Evolutionary conservation across 148 eudicot species (phyloP), one percentile per base, ranked within the genome.

Genomic region (Rhododendron henanense): DNA sequence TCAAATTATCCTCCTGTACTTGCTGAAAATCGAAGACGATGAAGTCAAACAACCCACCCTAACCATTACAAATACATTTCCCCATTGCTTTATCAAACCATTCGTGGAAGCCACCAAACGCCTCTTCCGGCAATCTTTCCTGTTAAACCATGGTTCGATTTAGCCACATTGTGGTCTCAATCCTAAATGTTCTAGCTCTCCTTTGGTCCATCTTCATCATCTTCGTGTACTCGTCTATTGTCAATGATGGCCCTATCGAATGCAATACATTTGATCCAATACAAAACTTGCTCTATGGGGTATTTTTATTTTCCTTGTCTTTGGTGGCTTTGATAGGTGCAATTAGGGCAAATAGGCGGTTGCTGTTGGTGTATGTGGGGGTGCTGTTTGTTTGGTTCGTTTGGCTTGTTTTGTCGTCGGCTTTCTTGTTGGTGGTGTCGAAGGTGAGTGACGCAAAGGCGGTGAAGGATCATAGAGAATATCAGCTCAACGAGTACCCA

Each of bases 291-390:
- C 19, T 61, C 33, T n/a, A 4, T 4, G 74, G 50, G 48, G 11
- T 59, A 11, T 63, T 59, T 45, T 23, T 59, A 19, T 39, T 59
- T 9, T 35, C 2, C 73, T 44, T 57, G 28, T 82, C 84, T 1
- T 1, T 82, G 74, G 48, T 82, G 28, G 84, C 48, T 8, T 10
- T 82, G 48, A 82, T 82, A n/a, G 84, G 74, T 21, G 84, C 48
- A 41, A 9, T 82, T n/a, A 31, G 74, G 18, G 84, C 31, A 6
- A 59, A 37, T 28, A 59, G 84, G 51, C 50, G 4, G 44, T 35
- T 59, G 74, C 51, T 82, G 8, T 8, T 39, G 21, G 10, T 59
- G 7, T 82, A 82, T 39, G 33, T 2, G 8, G 13, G 33, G 31
- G 35, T 23, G 84, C 10, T 82, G 74, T 59, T 82, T 63, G 51